Evolutionary conservation across 768 basidiomycete species (phyloP).

Genomic region (Tricholoma hemisulphureum): DNA sequence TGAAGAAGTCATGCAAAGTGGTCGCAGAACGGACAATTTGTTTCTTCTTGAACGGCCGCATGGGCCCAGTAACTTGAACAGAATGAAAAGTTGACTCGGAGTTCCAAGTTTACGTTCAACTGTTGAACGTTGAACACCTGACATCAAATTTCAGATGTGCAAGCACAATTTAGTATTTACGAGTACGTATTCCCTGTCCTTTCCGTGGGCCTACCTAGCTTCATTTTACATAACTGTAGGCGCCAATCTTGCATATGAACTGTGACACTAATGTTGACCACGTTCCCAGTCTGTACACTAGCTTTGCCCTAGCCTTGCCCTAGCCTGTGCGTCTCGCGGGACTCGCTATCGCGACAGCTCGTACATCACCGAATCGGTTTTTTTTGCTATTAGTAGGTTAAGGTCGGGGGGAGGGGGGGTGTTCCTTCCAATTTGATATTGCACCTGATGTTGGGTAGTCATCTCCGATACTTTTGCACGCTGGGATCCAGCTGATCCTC

Average conservation of each 20-base stretch:
- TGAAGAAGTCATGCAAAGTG: constrained; percentile 51
- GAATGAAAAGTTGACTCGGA: neutral
- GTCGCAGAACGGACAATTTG: constrained; percentile 28
- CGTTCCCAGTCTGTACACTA: too few relatives aligned
- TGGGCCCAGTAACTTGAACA: constrained; percentile 10
- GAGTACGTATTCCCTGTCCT: too few relatives aligned
- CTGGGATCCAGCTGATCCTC: neutral
- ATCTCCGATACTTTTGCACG: neutral
- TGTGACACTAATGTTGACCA: neutral
- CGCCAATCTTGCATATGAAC: neutral
- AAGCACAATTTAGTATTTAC: too few relatives aligned
- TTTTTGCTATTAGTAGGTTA: too few relatives aligned
- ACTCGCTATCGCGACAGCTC: too few relatives aligned
- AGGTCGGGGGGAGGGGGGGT: too few relatives aligned
- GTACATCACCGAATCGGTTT: too few relatives aligned
- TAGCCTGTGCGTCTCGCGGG: too few relatives aligned
- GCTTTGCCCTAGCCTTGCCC: too few relatives aligned
- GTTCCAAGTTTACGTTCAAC: too few relatives aligned
- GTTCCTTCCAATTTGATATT: neutral
- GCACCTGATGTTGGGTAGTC: neutral
- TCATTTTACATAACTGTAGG: neutral
- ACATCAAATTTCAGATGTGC: too few relatives aligned
- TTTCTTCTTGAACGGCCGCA: constrained; percentile 39
- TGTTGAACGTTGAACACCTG: too few relatives aligned
- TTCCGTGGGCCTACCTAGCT: neutral